Base-by-base conservation (phyloP, 176 grass and related monocot genomes). In the barley (Hordeum vulgare) region DNA sequence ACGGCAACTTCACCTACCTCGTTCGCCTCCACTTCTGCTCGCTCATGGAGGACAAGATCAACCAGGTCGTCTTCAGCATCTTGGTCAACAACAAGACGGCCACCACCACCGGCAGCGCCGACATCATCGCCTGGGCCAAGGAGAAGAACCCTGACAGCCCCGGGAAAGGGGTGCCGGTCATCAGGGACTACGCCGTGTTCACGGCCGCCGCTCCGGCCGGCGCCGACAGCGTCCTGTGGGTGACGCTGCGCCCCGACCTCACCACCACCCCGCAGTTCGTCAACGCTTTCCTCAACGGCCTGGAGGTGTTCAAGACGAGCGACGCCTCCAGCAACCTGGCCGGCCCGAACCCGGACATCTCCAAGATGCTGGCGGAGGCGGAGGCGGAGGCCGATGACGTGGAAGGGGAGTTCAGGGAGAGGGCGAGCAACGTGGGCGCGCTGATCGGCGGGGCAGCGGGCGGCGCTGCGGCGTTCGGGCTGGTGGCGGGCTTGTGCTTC, bases 21-120 rank as follows among this genome's bases (percentile, higher is more conserved):
- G 62, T 90, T 0, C 78, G 93, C 66, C 83, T 95, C 75, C 93
- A 95, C 76, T 92, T 95, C 58, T 95, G 93, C 33, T 88, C 90
- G 86, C 58, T 95, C 28, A 4, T 70, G 8, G 11, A 36, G 23
- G 69, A 59, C 65, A 92, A 89, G 83, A 25, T 79, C 12, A 95
- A 95, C 66, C 90, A 95, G 37, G 67, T 84, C 13, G 82, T 81
- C 3, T 95, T 95, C 40, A 73, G 84, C 65, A 95, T 95, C 61
- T 81, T 49, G 57, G 56, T 95, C 83, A 92, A 90, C 83, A 95
- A 95, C 69, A 88, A 75, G 35, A 95, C 93, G 2, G 93, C 90
- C 10, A 73, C 70, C 13, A 73, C 41, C 4, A 25, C 69, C 41
- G 35, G 67, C 67, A n/a, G 21, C 4, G 84, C 85, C 0, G 93